phyloP scores from a whole-genome alignment of 2,329 filamentous ascomycete species.

The Cladosporium sp. region DNA sequence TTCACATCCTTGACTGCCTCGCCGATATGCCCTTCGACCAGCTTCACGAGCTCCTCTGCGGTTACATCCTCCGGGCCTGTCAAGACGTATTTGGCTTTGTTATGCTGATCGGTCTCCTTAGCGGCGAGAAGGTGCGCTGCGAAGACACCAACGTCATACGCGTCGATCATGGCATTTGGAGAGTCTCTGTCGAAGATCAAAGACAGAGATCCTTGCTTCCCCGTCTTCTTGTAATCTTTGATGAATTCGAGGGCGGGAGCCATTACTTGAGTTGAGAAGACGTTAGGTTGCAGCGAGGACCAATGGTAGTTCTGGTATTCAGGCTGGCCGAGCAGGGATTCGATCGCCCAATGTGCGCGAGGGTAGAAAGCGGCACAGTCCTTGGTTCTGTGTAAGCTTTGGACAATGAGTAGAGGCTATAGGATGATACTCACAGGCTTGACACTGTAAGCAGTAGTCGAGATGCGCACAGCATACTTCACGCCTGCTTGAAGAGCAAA shows the following conservation, averaged over 20 bases:
- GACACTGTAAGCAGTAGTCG: slow-evolving; percentile 41
- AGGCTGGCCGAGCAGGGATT: slow-evolving; percentile 39
- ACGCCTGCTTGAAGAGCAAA: slow-evolving; percentile 40
- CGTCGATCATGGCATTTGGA: slow-evolving; percentile 31
- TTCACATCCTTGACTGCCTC: slow-evolving; percentile 30
- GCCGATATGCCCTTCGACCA: slow-evolving; percentile 40
- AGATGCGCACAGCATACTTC: slow-evolving; percentile 47
- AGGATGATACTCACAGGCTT: slow-evolving; percentile 26
- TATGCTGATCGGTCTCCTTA: slow-evolving; percentile 34
- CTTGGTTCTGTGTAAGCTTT: neutral
- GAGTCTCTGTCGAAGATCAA: slow-evolving; percentile 36
- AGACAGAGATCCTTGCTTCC: slow-evolving; percentile 35
- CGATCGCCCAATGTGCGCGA: slow-evolving; percentile 45
- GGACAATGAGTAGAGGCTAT: too few species aligned
- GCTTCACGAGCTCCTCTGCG: slow-evolving; percentile 36
- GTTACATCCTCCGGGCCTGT: slow-evolving; percentile 45
- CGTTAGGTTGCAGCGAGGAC: slow-evolving; percentile 45
- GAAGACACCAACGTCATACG: slow-evolving; percentile 37
- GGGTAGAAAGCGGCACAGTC: slow-evolving; percentile 40
- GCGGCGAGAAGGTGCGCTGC: slow-evolving; percentile 39
- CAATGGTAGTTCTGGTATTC: slow-evolving; percentile 41
- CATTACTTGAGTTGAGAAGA: slow-evolving; percentile 33
- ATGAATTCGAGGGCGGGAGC: slow-evolving; percentile 33
- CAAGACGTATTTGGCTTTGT: slow-evolving; percentile 41
- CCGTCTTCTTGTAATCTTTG: slow-evolving; percentile 38